Evolutionary conservation across 164 flowering plant species (phyloP).

Genomic region (Magnolia officinalis): DNA sequence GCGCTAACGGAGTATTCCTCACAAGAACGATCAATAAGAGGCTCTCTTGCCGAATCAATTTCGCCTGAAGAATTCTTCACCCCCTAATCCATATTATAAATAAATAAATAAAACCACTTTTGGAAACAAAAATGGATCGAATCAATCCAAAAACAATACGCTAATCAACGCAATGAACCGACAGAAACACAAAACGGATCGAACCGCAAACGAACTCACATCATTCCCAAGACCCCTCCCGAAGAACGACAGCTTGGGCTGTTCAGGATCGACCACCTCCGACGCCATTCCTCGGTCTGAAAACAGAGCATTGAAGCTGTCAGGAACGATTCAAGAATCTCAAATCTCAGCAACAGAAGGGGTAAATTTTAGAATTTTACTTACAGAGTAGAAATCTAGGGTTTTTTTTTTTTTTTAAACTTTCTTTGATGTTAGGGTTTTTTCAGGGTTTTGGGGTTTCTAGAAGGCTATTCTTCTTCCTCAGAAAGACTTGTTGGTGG

Average conservation of each 20-base stretch:
- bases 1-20: conserved; percentile 47
- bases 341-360: background rate
- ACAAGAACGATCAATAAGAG: conserved; percentile 28
- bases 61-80: conserved; percentile 30
- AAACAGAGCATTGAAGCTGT: background rate
- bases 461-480: background rate
- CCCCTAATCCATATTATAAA: background rate
- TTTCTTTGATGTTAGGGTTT: background rate
- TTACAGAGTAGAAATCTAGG: background rate
- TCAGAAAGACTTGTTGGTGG: background rate
- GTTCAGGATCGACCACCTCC: conserved; percentile 18
- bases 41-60: conserved; percentile 36
- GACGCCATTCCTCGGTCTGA: conserved; percentile 15
- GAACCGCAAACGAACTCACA: background rate
- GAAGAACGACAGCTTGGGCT: conserved; percentile 24
- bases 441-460: background rate
- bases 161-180: background rate
- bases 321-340: background rate
- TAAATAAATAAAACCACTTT: background rate
- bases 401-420: background rate
- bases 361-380: background rate
- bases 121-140: background rate
- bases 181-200: background rate
- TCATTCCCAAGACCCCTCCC: conserved; percentile 18
- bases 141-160: background rate